Evolutionary conservation across 495 filamentous ascomycete genomes (phyloP).

Genomic region (Entonaema liquescens): DNA sequence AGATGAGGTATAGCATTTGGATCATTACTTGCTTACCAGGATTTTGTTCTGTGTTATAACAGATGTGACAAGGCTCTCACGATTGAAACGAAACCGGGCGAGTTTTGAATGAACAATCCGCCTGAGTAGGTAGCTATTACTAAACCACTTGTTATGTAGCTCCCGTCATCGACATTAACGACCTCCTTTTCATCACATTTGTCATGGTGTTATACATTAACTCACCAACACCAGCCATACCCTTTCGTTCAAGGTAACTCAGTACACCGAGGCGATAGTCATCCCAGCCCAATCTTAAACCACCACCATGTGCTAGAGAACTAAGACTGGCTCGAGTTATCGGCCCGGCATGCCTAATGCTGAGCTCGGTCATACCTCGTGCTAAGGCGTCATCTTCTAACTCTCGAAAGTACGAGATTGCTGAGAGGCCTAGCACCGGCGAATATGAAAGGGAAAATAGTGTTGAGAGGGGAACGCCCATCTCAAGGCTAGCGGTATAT

Average conservation of each 20-base stretch:
- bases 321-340: constrained; percentile 74
- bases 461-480: constrained; percentile 58
- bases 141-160: neutral
- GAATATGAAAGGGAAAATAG: constrained; percentile 78
- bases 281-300: constrained; percentile 72
- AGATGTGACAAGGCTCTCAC: neutral
- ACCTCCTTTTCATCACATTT: constrained; percentile 61
- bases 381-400: constrained; percentile 65
- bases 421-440: constrained; percentile 68
- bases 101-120: neutral
- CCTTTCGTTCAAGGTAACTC: constrained; percentile 70
- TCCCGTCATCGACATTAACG: constrained; percentile 19
- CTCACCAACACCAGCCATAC: constrained; percentile 71
- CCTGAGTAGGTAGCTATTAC: neutral
- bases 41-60: neutral
- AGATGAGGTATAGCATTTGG: neutral
- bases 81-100: neutral
- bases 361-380: constrained; percentile 43
- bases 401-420: constrained; percentile 73
- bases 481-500: constrained; percentile 53
- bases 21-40: neutral
- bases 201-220: constrained; percentile 90
- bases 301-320: constrained; percentile 71
- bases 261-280: constrained; percentile 81
- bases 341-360: constrained; percentile 73